phyloP scores from a whole-genome alignment of 352 stramenopile genomes.

The Pythium pyrilobum region DNA sequence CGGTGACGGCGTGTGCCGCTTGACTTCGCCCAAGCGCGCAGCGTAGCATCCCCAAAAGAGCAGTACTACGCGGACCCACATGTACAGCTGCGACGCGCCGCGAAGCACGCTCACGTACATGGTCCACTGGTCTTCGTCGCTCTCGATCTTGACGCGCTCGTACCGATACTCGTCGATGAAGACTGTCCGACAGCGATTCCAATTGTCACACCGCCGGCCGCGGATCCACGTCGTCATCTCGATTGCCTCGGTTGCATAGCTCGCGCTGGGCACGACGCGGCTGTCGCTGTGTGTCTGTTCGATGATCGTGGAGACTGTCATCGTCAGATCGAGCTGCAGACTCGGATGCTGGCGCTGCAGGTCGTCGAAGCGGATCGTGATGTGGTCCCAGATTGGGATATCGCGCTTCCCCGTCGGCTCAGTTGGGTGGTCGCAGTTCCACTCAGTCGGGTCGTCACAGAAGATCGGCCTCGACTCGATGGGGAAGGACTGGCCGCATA shows the following conservation, averaged over 20 bases:
- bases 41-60: slow-evolving; percentile 6
- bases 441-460: not conserved
- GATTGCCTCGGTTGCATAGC: not conserved
- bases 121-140: not conserved
- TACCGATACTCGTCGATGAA: slow-evolving; percentile 27
- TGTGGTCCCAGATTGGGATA: slow-evolving; percentile 1
- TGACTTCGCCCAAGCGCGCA: not conserved
- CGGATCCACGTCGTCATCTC: slow-evolving; percentile 15
- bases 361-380: not conserved
- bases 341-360: slow-evolving; percentile 4
- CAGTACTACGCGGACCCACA: slow-evolving; percentile 13
- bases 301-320: not conserved
- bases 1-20: not conserved
- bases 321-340: not conserved
- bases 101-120: not conserved
- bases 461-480: not conserved
- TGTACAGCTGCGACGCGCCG: slow-evolving; percentile 8
- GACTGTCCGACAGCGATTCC: slow-evolving; percentile 2
- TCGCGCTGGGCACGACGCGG: not conserved
- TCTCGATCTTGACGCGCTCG: slow-evolving; percentile 9
- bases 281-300: not conserved
- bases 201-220: not conserved
- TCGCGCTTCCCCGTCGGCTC: not conserved
- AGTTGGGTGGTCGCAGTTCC: slow-evolving; percentile 4
- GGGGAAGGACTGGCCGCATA: not conserved